A percentile compares a stretch with the other conserved stretches of the same genome.
phyloP scores from a whole-genome alignment of 805 yeast genomes.

The Nakazawaea molendinolei region DNA sequence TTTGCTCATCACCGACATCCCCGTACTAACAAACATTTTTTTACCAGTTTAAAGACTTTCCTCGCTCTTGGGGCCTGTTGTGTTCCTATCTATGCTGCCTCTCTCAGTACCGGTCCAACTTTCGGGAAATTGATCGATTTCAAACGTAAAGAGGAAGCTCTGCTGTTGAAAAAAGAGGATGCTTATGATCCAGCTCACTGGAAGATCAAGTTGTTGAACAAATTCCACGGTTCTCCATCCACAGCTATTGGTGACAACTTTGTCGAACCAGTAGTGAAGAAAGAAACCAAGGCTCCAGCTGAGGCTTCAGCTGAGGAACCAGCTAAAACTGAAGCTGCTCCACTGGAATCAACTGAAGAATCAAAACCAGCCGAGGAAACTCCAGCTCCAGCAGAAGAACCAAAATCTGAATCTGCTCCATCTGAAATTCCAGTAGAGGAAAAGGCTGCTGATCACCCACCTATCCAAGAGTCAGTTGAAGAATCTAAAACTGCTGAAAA shows the following conservation, averaged over 20 bases:
- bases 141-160: conserved; percentile 8
- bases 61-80: conserved; percentile 6
- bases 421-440: neutral
- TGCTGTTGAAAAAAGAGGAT: conserved; percentile 4
- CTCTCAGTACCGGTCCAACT: conserved; percentile 6
- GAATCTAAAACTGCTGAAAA: too few species aligned
- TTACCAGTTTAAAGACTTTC: conserved; percentile 7
- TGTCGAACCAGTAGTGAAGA: neutral
- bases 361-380: neutral
- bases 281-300: conserved; percentile 1
- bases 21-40: neutral
- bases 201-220: conserved; percentile 4
- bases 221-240: neutral
- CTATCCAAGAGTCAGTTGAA: too few species aligned
- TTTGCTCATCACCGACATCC: too few species aligned
- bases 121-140: conserved; percentile 10
- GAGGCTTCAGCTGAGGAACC: conserved; percentile 2
- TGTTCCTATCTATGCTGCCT: conserved; percentile 4
- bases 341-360: conserved; percentile 1
- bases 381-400: too few species aligned
- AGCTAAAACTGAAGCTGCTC: conserved; percentile 1
- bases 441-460: neutral
- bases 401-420: neutral
- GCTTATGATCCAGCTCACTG: conserved; percentile 7
- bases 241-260: neutral